These are phyloP conservation scores for Chamaecyparis obtusa DNA, from an alignment of 75 land plant species.

Conservation along the genomic window DNA sequence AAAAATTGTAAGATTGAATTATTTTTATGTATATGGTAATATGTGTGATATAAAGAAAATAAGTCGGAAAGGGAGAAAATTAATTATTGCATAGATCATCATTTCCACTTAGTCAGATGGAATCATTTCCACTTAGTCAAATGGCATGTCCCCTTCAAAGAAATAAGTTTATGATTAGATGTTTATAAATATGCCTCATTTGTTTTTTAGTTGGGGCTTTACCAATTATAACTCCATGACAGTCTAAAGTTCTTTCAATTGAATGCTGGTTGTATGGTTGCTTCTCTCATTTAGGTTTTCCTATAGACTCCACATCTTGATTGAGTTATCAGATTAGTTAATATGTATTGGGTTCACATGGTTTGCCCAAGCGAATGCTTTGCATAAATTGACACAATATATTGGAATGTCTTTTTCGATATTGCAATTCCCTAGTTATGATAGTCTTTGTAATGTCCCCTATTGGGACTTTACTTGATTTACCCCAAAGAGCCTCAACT, in stretches of 20 bases:
- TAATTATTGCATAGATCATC: no score
- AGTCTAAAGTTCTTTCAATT: not conserved
- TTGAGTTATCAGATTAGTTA: not conserved
- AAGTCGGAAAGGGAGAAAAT: no score
- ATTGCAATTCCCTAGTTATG: not conserved
- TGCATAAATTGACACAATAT: not conserved
- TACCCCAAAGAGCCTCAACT: no score
- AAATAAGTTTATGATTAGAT: not conserved
- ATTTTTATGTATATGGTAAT: no score
- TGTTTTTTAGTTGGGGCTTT: not conserved
- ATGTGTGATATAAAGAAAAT: no score
- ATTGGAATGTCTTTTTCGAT: not conserved
- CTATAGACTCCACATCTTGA: not conserved
- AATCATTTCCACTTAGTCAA: not conserved
- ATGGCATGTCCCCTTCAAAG: not conserved
- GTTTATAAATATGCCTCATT: not conserved
- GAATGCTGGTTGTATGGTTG: not conserved
- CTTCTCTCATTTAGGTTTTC: not conserved
- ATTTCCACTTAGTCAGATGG: not conserved
- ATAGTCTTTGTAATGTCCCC: not conserved
- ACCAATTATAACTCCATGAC: not conserved
- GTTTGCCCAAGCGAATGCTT: not conserved
- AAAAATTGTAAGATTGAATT: no score
- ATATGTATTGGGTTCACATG: not conserved
- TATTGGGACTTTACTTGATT: no score